Evolutionary conservation across 768 basidiomycete genomes (phyloP), one percentile per base, ranked within the genome.

Genomic region (Panus rudis): DNA sequence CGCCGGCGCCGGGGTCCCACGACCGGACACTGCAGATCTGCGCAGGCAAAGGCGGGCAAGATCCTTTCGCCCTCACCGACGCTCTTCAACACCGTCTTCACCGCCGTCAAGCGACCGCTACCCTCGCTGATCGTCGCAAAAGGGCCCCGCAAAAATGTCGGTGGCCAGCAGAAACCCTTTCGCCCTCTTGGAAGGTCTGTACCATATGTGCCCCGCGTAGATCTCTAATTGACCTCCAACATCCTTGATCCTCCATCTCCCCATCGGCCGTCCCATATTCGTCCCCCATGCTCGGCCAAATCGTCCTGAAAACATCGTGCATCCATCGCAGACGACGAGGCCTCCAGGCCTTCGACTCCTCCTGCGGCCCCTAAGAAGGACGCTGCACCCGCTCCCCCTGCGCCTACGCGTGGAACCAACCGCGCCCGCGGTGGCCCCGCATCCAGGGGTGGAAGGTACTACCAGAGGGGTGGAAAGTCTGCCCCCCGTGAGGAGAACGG

Each of bases 141-240:
- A 67, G 64, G 72, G 75, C 78, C 73, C 79, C 79, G 76, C 71
- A 76, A 68, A 78, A 60, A 89, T 91, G 86, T 88, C 87, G 84
- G 86, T 90, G 78, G 87, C 83, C 71, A 79, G 79, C 62, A 80
- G 70, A 78, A 90, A 89, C 71, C 81, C 82, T 53, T 91, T 90
- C 71, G 78, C 86, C 65, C 58, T 89, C 68, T 72, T 90, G 65
- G 80, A 82, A 63, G 83, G 86, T 88, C 53, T 48, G 71, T 76
- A 22, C 50, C 34, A 31, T n/a, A 14, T 25, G 24, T 26, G 4
- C 22, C 31, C 24, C 17, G 21, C 16, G 21, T 45, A 10, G n/a
- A 30, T 16, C 22, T 17, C 27, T 34, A 12, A 38, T 32, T 30
- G 10, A 30, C n/a, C 45, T 26, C 26, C 32, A 25, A 45, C 37